These are phyloP conservation scores for Epichloe gansuensis DNA, from an alignment of 2,329 filamentous ascomycete species.

Conservation along the genomic window DNA sequence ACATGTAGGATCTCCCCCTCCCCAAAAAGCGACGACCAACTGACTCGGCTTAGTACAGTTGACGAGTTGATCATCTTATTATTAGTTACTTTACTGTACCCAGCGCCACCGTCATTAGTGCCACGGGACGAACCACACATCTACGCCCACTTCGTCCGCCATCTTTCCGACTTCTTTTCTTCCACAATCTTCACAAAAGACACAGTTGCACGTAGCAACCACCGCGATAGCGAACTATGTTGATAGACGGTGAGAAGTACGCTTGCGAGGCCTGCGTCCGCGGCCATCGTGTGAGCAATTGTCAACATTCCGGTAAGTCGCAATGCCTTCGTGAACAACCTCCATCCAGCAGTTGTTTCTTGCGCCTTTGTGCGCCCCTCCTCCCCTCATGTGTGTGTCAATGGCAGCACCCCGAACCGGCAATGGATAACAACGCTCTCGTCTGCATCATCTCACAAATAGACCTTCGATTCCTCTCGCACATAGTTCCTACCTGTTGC, in stretches of 20 bases:
- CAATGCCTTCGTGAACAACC: constrained; percentile 4
- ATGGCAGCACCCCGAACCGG: not conserved
- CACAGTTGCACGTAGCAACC: not conserved
- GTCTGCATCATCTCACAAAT: not conserved
- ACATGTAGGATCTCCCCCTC: not conserved
- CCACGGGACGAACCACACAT: constrained; percentile 1
- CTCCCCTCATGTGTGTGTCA: not conserved
- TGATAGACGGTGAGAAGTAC: constrained; percentile 93
- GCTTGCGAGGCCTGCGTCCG: constrained; percentile 97
- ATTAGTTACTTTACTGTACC: not conserved
- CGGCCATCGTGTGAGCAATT: constrained; percentile 97
- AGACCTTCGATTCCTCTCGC: not conserved
- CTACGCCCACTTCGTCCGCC: constrained; percentile 1
- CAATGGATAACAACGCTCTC: not conserved
- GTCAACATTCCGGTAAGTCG: constrained; percentile 80
- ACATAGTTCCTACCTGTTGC: not conserved
- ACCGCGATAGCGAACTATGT: constrained; percentile 36
- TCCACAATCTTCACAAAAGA: constrained; percentile 1
- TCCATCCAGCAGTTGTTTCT: not conserved
- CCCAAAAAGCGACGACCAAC: not conserved
- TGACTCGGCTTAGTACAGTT: constrained; percentile 4
- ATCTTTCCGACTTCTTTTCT: constrained; percentile 1
- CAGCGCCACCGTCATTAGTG: constrained; percentile 3
- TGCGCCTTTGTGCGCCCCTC: not conserved
- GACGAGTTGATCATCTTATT: not conserved